phyloP scores from a whole-genome alignment of 148 eudicot species.

The Spergularia marina region DNA sequence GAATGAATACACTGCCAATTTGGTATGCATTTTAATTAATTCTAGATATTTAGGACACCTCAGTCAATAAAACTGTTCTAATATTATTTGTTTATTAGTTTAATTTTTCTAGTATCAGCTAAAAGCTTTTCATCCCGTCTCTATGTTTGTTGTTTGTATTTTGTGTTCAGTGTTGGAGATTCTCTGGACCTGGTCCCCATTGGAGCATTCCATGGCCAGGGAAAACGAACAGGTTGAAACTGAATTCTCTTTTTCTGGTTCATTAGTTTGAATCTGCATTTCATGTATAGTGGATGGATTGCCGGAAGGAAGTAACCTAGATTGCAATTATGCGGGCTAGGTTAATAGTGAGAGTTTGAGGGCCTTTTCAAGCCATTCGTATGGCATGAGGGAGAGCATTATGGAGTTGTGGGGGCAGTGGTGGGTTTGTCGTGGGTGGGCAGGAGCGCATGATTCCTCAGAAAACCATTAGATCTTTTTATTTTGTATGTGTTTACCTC shows the following conservation, averaged over 20 bases:
- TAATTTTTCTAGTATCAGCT: not conserved
- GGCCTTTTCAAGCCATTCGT: not conserved
- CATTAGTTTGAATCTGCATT: not conserved
- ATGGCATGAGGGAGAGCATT: not conserved
- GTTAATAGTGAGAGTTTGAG: not conserved
- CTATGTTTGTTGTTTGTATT: not conserved
- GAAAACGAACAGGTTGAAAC: conserved; percentile 78
- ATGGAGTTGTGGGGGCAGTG: not conserved
- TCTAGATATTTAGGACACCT: not conserved
- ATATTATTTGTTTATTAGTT: not conserved
- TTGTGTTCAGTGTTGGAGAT: conserved; percentile 76
- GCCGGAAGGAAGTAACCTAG: not conserved
- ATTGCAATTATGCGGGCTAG: not conserved
- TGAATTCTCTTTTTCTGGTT: not conserved
- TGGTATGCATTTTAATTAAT: not conserved
- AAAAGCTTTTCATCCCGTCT: not conserved
- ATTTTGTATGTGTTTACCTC: not conserved
- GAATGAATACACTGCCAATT: not conserved
- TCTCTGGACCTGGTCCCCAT: conserved; percentile 92
- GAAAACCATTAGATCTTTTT: not conserved
- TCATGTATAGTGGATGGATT: not conserved
- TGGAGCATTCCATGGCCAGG: conserved; percentile 91
- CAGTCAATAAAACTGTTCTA: not conserved
- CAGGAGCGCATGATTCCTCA: no score
- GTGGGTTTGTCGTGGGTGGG: no score